phyloP scores from a whole-genome alignment of 2,329 filamentous ascomycete genomes.

The Talaromyces sp. region DNA sequence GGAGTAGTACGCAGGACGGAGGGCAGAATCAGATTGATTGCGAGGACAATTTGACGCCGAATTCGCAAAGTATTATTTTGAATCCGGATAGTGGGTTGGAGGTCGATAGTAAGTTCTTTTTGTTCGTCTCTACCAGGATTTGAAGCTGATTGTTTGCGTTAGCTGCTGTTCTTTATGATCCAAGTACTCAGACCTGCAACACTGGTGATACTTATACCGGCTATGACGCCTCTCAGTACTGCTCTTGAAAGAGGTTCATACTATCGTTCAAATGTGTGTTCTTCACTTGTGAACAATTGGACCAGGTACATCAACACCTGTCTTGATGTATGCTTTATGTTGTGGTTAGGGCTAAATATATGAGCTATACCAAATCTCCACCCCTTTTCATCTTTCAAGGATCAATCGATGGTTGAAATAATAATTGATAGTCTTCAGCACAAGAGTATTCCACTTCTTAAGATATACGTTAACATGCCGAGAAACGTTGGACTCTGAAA shows the following conservation, averaged over 20 bases:
- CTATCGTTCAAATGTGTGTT: not conserved
- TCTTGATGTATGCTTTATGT: not conserved
- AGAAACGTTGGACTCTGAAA: not conserved
- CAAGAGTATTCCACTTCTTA: not conserved
- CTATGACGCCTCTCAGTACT: slow-evolving; percentile 13
- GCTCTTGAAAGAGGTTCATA: not conserved
- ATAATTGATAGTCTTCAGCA: not conserved
- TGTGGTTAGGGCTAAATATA: not conserved
- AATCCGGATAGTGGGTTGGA: slow-evolving; percentile 28
- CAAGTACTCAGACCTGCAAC: not conserved
- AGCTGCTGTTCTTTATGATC: slow-evolving; percentile 8
- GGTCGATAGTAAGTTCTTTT: slow-evolving; percentile 30
- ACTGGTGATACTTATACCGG: slow-evolving; percentile 5
- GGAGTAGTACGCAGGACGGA: slow-evolving; percentile 29
- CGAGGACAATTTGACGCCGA: slow-evolving; percentile 35
- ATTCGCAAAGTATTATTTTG: slow-evolving; percentile 29
- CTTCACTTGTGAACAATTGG: not conserved
- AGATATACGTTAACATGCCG: not conserved
- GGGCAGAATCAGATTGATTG: slow-evolving; percentile 35
- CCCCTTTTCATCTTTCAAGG: not conserved
- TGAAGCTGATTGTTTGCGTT: not conserved
- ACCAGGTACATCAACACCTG: no score
- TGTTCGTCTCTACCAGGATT: not conserved
- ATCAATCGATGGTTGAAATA: not conserved
- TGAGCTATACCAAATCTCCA: not conserved